Conservation (phyloP, 768 basidiomycete species). For the Suillus weaverae region DNA sequence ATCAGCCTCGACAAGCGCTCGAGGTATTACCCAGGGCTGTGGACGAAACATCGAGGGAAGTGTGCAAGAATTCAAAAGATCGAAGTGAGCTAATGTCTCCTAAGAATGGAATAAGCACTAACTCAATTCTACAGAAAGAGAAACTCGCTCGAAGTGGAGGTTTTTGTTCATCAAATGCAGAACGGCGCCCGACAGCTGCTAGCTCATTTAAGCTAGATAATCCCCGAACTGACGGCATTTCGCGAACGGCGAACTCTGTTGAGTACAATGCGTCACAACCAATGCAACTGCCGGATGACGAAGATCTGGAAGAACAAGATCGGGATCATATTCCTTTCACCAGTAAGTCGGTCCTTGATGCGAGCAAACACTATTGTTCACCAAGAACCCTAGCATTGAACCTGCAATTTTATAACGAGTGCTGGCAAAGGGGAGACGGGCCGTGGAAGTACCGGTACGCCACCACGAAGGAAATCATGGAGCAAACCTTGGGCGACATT, state of each 20-base stretch:
- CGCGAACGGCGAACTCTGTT: neutral
- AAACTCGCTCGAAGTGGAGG: constrained; percentile 8
- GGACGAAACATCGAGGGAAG: constrained; percentile 33
- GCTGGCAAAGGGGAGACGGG: constrained; percentile 7
- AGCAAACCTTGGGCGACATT: constrained; percentile 13
- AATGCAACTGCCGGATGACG: constrained; percentile 15
- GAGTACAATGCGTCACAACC: neutral
- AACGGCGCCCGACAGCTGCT: constrained; percentile 5
- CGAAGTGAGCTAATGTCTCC: constrained; percentile 23
- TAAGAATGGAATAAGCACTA: constrained; percentile 8
- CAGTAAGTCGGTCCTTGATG: constrained; percentile 20
- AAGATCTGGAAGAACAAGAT: constrained; percentile 19
- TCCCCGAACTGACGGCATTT: neutral
- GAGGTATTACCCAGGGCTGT: constrained; percentile 36
- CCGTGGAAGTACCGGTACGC: constrained; percentile 33
- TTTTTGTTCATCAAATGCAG: neutral
- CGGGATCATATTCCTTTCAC: constrained; percentile 22
- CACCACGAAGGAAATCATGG: constrained; percentile 29
- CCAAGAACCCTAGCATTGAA: constrained; percentile 20
- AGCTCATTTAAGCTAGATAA: constrained; percentile 6
- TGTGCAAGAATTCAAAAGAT: constrained; percentile 25
- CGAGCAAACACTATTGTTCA: constrained; percentile 8
- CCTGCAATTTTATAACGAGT: constrained; percentile 18
- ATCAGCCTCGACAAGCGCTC: constrained; percentile 37
- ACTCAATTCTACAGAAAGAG: constrained; percentile 19